Evolutionary conservation across 2,329 filamentous ascomycete species (phyloP).

Genomic region (Torrubiellomyces zombiae): DNA sequence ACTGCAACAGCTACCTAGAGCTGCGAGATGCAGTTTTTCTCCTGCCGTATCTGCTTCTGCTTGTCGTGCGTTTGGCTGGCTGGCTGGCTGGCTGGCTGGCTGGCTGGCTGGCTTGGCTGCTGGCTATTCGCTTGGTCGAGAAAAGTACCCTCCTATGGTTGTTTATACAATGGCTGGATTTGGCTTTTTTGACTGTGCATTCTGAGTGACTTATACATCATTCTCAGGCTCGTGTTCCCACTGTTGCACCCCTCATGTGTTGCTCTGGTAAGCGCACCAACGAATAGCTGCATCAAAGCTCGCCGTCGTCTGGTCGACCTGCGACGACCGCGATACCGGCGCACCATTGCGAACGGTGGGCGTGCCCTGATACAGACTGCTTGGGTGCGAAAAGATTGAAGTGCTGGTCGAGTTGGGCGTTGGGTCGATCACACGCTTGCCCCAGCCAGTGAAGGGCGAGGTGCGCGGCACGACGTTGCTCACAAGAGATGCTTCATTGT

Average conservation of each 20-base stretch:
- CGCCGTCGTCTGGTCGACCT: slow-evolving; percentile 16
- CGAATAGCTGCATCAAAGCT: slow-evolving; percentile 20
- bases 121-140: no score
- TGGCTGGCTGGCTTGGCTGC: no score
- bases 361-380: slow-evolving; percentile 33
- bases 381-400: slow-evolving; percentile 28
- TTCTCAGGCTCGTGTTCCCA: no score
- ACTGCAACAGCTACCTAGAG: no score
- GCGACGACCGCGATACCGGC: slow-evolving; percentile 11
- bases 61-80: no score
- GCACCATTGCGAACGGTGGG: slow-evolving; percentile 11
- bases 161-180: no score
- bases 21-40: no score
- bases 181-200: no score
- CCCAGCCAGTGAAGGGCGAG: slow-evolving; percentile 16
- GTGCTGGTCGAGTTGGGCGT: slow-evolving; percentile 12
- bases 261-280: slow-evolving; percentile 15
- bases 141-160: no score
- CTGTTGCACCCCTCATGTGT: no score
- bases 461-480: slow-evolving; percentile 15
- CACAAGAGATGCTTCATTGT: slow-evolving; percentile 14
- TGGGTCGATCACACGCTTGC: slow-evolving; percentile 7
- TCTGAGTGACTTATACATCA: slow-evolving; percentile 3
- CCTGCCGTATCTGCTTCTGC: no score
- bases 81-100: no score